Base-by-base conservation (phyloP, 129 eudicot species). In the Ambrosia trifida region DNA sequence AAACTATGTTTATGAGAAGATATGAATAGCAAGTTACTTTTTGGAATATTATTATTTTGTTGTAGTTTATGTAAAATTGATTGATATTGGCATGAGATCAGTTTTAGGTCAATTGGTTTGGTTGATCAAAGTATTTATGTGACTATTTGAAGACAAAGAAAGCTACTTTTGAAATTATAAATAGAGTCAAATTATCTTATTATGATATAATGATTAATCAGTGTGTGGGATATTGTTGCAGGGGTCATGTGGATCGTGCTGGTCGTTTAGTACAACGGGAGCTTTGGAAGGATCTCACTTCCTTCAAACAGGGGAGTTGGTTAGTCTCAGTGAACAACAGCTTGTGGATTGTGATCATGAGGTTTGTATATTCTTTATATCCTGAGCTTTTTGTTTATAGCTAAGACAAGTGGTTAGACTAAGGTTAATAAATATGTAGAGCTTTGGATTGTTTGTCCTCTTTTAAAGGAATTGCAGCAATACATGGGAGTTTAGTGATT, bases 311-410 rank as follows among this genome's bases (percentile, higher is more conserved):
- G 98, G 96, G 45, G 85, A 93, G 73, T 88, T 93, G 36, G 95
- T 85, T 64, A 93, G 95, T 82, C 95, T 93, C 68, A 93, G 98
- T 74, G 98, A 93, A 64, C 98, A 93, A 46, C 98, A 93, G 68
- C 95, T 93, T 17, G 98, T 93, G 63, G 98, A 93, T 78, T 89
- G 98, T 62, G 96, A 93, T 79, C 98, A 93, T 60, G 96, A 89
- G 96, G 96, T 93, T 24, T 46, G 83, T 28, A 8, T 61, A 32
- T 6, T 54, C 41, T 19, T 49, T 20, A 35, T 38, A 33, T 16
- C 11, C 18, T 19, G 2, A 20, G 16, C 4, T 58, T 43, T 72
- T 17, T 20, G 33, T 8, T 1, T 28, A n/a, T 57, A 8, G 16
- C 11, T 57, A 57, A 57, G 64, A 28, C 13, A 18, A 57, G 64